Percentiles rank a stretch among this genome's conserved stretches.
Evolutionary conservation across 352 stramenopile genomes (phyloP).

Genomic region (Pythium guiyangense): DNA sequence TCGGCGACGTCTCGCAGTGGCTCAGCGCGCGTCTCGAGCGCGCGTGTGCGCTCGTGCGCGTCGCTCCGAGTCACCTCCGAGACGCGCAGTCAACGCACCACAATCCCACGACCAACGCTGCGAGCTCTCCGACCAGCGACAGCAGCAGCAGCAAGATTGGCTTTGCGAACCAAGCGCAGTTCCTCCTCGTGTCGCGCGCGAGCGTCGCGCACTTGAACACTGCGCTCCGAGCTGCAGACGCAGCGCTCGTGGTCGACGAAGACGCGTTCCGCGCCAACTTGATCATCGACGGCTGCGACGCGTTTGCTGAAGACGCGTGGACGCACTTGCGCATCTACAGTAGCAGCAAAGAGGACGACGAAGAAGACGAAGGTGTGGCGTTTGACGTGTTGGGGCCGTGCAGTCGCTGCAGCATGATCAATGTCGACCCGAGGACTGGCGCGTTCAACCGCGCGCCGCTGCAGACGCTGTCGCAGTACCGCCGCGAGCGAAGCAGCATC

Average conservation of each 20-base stretch:
- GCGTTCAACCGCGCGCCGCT: slow-evolving; percentile 49
- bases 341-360: neutral
- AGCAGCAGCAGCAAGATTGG: slow-evolving; percentile 34
- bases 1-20: slow-evolving; percentile 52
- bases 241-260: slow-evolving; percentile 35
- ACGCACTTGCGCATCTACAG: slow-evolving; percentile 26
- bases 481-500: slow-evolving; percentile 65
- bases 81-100: slow-evolving; percentile 17
- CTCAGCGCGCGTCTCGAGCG: slow-evolving; percentile 57
- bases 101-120: neutral
- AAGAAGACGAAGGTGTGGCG: slow-evolving; percentile 11
- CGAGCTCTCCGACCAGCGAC: slow-evolving; percentile 5
- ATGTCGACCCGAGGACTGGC: slow-evolving; percentile 71
- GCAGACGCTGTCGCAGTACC: slow-evolving; percentile 70
- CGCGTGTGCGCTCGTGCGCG: slow-evolving; percentile 65
- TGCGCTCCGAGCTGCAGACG: slow-evolving; percentile 24
- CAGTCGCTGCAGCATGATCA: slow-evolving; percentile 80
- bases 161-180: slow-evolving; percentile 75
- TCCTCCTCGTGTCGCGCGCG: slow-evolving; percentile 51
- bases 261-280: slow-evolving; percentile 74
- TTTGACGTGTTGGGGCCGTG: slow-evolving; percentile 69
- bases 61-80: slow-evolving; percentile 40
- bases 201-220: slow-evolving; percentile 53
- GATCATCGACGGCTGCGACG: slow-evolving; percentile 53
- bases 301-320: slow-evolving; percentile 82